Evolutionary conservation across 805 yeast genomes (phyloP).

Genomic region (Kazachstania psychrophila): DNA sequence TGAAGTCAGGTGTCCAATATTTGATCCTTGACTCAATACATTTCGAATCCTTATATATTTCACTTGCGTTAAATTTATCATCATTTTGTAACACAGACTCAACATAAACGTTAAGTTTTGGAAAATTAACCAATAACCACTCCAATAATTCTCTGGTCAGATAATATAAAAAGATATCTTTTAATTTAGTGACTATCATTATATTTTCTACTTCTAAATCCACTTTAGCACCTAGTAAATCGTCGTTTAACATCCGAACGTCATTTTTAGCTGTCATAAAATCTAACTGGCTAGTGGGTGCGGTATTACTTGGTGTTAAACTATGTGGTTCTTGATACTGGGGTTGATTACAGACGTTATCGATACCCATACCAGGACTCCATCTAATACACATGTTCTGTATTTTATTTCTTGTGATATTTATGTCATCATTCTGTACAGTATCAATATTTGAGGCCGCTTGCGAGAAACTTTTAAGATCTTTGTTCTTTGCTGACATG

Average conservation of each 20-base stretch:
- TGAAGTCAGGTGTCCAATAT: slow-evolving; percentile 62
- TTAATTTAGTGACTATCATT: slow-evolving; percentile 81
- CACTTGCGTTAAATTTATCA: slow-evolving; percentile 51
- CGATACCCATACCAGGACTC: not conserved
- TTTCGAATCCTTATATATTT: slow-evolving; percentile 36
- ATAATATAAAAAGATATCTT: slow-evolving; percentile 69
- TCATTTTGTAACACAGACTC: slow-evolving; percentile 58
- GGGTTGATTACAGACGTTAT: not conserved
- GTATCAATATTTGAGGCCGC: too few relatives aligned
- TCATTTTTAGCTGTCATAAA: slow-evolving; percentile 76
- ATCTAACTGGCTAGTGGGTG: slow-evolving; percentile 43
- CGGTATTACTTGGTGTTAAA: not conserved
- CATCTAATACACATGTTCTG: not conserved
- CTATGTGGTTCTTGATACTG: not conserved
- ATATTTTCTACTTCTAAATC: slow-evolving; percentile 60
- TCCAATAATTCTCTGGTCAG: slow-evolving; percentile 72
- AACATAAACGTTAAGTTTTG: slow-evolving; percentile 50
- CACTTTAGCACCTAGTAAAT: slow-evolving; percentile 60
- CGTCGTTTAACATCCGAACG: slow-evolving; percentile 65
- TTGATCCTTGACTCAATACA: slow-evolving; percentile 38
- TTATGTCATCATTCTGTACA: not conserved
- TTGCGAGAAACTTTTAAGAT: too few relatives aligned
- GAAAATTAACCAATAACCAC: slow-evolving; percentile 48
- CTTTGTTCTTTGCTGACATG: too few relatives aligned
- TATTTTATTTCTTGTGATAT: not conserved